phyloP scores from a whole-genome alignment of 176 grass and related monocot species.

The Juncus inflexus region DNA sequence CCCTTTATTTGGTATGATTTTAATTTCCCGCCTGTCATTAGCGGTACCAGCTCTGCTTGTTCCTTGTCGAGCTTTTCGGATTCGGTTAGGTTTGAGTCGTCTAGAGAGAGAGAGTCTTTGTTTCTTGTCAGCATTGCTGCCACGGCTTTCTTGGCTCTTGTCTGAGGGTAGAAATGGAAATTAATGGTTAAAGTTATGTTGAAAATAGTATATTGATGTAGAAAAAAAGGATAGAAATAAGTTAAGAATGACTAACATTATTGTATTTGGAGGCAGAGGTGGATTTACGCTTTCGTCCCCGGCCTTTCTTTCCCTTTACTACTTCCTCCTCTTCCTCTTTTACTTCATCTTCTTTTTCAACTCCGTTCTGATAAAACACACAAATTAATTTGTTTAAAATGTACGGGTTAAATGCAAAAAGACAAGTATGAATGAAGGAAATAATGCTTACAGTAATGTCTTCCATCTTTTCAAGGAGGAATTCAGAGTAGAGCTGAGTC shows the following conservation, averaged over 20 bases:
- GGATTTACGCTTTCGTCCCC: constrained; percentile 56
- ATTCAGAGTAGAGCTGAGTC: constrained; percentile 81
- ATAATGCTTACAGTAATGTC: constrained; percentile 51
- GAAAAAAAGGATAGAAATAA: too few species aligned
- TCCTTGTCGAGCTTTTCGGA: constrained; percentile 61
- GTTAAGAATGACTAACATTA: constrained; percentile 60
- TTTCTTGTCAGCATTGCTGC: constrained; percentile 82
- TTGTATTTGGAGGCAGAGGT: constrained; percentile 49
- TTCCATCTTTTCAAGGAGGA: constrained; percentile 97
- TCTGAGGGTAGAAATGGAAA: constrained; percentile 39
- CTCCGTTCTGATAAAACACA: constrained; percentile 34
- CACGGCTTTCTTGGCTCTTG: constrained; percentile 86
- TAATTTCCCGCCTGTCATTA: constrained; percentile 85
- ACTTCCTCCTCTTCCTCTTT: constrained; percentile 30
- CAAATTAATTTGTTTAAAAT: too few species aligned
- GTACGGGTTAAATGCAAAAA: neutral
- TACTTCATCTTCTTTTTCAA: constrained; percentile 33
- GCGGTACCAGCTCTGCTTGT: constrained; percentile 71
- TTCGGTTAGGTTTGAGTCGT: constrained; percentile 61
- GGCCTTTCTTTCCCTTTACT: constrained; percentile 52
- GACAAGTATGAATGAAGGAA: neutral
- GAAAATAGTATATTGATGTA: neutral
- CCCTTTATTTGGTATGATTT: constrained; percentile 97
- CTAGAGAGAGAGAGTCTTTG: constrained; percentile 38
- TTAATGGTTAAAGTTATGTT: constrained; percentile 19